Base-by-base conservation (phyloP, 192 early-diverging fungal species). In the Backusella psychrophila region DNA sequence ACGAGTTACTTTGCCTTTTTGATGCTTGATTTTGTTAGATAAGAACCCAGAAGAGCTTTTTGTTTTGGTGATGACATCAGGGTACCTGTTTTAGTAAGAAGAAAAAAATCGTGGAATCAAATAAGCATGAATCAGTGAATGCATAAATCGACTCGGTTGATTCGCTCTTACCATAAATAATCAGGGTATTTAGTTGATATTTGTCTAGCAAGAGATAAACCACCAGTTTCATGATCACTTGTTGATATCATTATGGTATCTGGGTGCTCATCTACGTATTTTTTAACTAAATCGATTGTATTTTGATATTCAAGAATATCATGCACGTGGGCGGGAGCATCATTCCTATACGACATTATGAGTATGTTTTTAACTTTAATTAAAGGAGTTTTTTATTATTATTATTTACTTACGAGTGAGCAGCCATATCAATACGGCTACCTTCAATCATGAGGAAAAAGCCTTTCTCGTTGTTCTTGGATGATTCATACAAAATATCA, bases 361-460 rank as follows among this genome's bases (percentile, higher is more conserved):
- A 49, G 19, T 49, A 49, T n/a, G 6, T n/a, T 19, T 49, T 49
- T 19, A 5, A 19, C 26, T 59, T 59, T 59, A 59, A 59, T 26
- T 26, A 59, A 59, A 11, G 23, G 23, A 59, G 21, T 59, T 38
- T 38, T 39, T 39, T 39, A 2, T 39, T 39, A 39, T 11, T 39
- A 9, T 39, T 39, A 21, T 9, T 34, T 14, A 77, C 80, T 73
- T 83, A 84, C 87, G 85, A 83, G 77, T 99, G 98, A 6, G 94
- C 98, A 0, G 95, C 98, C 96, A 98, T 97, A 80, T 99, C 89
- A 73, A 99, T 99, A 41, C 96, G 85, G 72, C 92, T 94, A 41
- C 98, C 95, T 85, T 99, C 98, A 75, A 99, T 93, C 94, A 99
- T 95, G 77, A 99, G 82, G 79, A 99, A 96, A 84, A 98, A 99